Percentiles rank a stretch among this genome's conserved stretches.
phyloP scores from a whole-genome alignment of 148 eudicot species.

The Rhododendron williamsianum region DNA sequence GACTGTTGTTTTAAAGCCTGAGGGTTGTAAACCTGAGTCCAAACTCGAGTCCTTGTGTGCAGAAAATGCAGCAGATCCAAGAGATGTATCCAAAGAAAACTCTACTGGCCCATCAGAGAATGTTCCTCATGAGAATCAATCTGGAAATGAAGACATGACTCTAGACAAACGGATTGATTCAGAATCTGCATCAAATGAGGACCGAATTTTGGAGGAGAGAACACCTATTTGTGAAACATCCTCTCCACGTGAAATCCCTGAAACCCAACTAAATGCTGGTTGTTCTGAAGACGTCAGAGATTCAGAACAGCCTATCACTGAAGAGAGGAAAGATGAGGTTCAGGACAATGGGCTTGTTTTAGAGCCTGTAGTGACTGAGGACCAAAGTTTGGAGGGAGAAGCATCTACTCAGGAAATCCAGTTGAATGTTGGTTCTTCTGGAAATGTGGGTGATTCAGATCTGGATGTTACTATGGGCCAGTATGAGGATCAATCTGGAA shows the following conservation, averaged over 20 bases:
- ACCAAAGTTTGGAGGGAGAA: neutral
- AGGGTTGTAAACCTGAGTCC: conserved; percentile 5
- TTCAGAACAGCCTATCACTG: neutral
- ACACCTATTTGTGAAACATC: neutral
- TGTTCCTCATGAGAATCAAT: neutral
- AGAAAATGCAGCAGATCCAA: conserved; percentile 3
- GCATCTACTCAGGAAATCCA: neutral
- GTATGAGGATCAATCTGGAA: neutral
- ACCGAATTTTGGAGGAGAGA: neutral
- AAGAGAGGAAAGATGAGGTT: neutral
- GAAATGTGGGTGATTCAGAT: neutral
- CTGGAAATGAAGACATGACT: neutral
- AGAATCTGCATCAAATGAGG: neutral
- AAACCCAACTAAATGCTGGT: neutral
- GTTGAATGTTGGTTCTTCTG: neutral
- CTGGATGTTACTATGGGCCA: neutral
- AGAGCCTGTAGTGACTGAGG: neutral
- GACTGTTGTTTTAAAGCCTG: neutral
- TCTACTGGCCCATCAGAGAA: conserved; percentile 4
- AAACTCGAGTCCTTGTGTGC: neutral
- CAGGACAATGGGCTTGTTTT: neutral
- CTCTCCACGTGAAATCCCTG: neutral
- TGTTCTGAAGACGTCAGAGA: neutral
- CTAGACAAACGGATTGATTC: neutral
- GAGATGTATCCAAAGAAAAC: neutral